Base-by-base conservation (phyloP, 1,284 basidiomycete genomes). In the Fomitiporia mediterranea region DNA sequence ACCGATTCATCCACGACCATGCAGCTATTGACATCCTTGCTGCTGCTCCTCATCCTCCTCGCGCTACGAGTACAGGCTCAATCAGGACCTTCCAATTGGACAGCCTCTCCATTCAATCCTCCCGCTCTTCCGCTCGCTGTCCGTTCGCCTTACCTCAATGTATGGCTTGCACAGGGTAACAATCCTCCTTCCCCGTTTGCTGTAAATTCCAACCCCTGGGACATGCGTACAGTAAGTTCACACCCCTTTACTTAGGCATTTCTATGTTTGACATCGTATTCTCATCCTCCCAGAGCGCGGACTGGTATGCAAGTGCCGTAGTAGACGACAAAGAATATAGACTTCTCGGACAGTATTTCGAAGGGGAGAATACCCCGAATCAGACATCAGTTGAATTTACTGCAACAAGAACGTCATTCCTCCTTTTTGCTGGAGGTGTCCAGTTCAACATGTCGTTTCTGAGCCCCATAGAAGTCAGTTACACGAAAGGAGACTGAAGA, bases 391-490 rank as follows among this genome's bases (percentile, higher is more conserved):
- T 47, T 42, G 15, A 57, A 62, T 64, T 64, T 42, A 77, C 74
- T 1, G 69, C 74, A 4, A 76, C 76, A 4, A 66, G 68, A 30
- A 67, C 67, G 8, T 64, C 61, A 7, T 68, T 72, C 47, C 67
- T 66, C 8, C 60, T 73, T 13, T 44, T 66, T 4, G 73, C 74
- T n/a, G 74, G 73, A 9, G 62, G 67, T 17, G 64, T 76, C 40
- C 55, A 63, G 17, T 60, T 76, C 11, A 76, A 68, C 42, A 65
- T 69, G 17, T 74, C 71, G 1, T 74, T 70, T 53, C 58, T 73
- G 4, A 73, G 67, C 60, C 75, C 74, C 11, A 70, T 76, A 15
- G 74, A 76, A 66, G 73, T 74, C 34, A n/a, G 46, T 42, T 11
- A 37, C 35, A 23, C 15, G 5, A 8, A 21, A 23, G 13, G 2